These are phyloP conservation scores for Gloeopeniophorella convolvens DNA, from an alignment of 768 basidiomycete species.

Conservation along the genomic window DNA sequence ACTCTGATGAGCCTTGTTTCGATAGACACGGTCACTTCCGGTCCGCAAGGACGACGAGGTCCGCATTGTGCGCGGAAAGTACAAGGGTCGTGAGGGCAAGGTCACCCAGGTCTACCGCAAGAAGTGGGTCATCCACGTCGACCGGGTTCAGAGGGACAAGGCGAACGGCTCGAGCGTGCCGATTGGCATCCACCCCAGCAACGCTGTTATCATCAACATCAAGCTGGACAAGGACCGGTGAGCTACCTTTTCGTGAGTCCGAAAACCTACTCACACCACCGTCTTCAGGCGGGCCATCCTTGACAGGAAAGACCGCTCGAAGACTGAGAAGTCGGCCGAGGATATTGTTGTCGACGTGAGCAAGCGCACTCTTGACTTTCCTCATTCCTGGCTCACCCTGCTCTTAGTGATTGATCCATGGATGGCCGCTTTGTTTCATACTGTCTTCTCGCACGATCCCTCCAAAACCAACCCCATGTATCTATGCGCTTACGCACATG, in stretches of 20 bases:
- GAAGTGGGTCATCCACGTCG: constrained; percentile 98
- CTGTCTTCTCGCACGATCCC: constrained; percentile 27
- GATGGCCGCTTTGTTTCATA: constrained; percentile 25
- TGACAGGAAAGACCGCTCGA: constrained; percentile 81
- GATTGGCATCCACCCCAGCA: constrained; percentile 95
- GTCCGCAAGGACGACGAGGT: constrained; percentile 99
- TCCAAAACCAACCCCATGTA: constrained; percentile 58
- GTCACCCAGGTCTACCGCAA: constrained; percentile 97
- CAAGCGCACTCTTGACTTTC: constrained; percentile 23
- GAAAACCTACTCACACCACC: constrained; percentile 2
- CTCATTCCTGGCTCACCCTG: constrained; percentile 14
- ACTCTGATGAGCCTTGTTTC: constrained; percentile 4
- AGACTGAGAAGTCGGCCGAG: constrained; percentile 40
- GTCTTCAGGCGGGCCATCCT: constrained; percentile 67
- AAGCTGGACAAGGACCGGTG: constrained; percentile 91
- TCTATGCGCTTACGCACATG: constrained; percentile 49
- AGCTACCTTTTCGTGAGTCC: constrained; percentile 19
- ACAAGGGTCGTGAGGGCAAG: constrained; percentile 99
- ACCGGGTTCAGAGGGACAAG: constrained; percentile 96
- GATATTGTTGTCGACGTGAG: constrained; percentile 78
- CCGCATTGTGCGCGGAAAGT: constrained; percentile 91
- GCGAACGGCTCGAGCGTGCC: constrained; percentile 91
- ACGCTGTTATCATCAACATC: constrained; percentile 88
- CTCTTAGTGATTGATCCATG: constrained; percentile 32
- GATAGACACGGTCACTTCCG: constrained; percentile 82